phyloP scores from a whole-genome alignment of 306 rosid genomes.

The Biancaea sappan region DNA sequence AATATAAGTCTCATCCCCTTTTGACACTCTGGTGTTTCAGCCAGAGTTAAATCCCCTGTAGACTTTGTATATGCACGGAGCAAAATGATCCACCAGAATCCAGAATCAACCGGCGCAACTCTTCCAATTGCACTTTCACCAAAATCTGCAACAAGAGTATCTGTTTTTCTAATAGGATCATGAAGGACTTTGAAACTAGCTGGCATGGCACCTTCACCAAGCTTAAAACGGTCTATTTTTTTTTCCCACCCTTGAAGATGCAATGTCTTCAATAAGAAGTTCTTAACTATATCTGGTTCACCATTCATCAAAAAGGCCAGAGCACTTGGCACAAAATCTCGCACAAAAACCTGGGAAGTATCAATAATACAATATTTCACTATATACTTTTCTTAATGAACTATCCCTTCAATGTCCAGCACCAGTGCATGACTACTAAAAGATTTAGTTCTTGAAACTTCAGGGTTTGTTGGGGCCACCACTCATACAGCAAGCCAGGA shows the following conservation, averaged over 20 bases:
- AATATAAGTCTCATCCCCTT: slow-evolving; percentile 89
- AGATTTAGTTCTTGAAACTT: background rate
- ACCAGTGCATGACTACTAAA: background rate
- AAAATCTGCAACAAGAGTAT: slow-evolving; percentile 79
- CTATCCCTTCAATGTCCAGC: background rate
- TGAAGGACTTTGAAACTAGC: slow-evolving; percentile 93
- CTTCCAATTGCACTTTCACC: slow-evolving; percentile 96
- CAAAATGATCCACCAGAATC: slow-evolving; percentile 94
- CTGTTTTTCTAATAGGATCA: slow-evolving; percentile 72
- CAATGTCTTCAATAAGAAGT: slow-evolving; percentile 81
- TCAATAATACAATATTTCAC: slow-evolving; percentile 1
- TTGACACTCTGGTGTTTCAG: slow-evolving; percentile 75
- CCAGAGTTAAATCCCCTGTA: slow-evolving; percentile 75
- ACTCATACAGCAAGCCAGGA: slow-evolving; percentile 1
- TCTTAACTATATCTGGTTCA: slow-evolving; percentile 84
- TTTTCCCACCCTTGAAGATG: slow-evolving; percentile 93
- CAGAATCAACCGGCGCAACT: slow-evolving; percentile 96
- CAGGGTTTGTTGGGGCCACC: slow-evolving; percentile 3
- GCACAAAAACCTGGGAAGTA: slow-evolving; percentile 67
- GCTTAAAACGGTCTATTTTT: slow-evolving; percentile 82
- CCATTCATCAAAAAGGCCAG: slow-evolving; percentile 90
- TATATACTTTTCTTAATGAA: background rate
- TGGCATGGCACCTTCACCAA: slow-evolving; percentile 93
- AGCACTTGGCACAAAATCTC: slow-evolving; percentile 94
- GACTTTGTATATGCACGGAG: slow-evolving; percentile 91